Evolutionary conservation across 257 asterid genomes (phyloP), one percentile per base, ranked within the genome.

Genomic region (Catharanthus roseus): DNA sequence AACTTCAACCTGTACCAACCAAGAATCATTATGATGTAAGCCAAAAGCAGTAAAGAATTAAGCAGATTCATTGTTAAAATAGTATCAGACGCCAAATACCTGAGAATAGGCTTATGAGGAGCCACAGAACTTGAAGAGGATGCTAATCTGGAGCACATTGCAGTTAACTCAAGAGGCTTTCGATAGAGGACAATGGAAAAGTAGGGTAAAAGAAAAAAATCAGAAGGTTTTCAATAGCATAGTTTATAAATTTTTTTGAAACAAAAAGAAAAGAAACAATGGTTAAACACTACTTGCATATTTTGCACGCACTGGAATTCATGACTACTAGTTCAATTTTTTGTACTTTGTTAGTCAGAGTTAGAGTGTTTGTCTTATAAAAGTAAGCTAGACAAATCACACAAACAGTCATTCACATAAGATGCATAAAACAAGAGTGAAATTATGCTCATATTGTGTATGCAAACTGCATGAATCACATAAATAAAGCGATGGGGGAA

Each of bases 41-140:
- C 1, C 9, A 54, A 12, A 60, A 53, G 51, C 62, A 50, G 19
- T 13, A 53, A 74, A 26, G 12, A 6, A 64, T 3, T 16, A 15
- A 15, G 5, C 53, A 12, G 50, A 36, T 28, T 28, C 21, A 47
- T 19, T 7, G 38, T 31, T 44, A 12, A 44, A 13, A 44, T 11
- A 2, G 16, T 44, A 44, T 44, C 13, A 44, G 34, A 29, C 67
- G 64, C 1, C 44, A 38, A 19, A 45, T 80, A 91, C 96, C 95
- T 87, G 19, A 91, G 85, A 69, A 89, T 81, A 58, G 96, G 97
- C 83, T 89, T 91, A 86, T 82, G 53, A 0, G n/a, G 93, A 42
- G 87, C 81, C 72, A 82, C 77, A 13, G 66, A 79, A 12, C 77
- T 79, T 23, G 91, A 29, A 53, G 79, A 29, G 31, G 96, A 78